phyloP scores from a whole-genome alignment of 305 asterid species.

The Withania somnifera region DNA sequence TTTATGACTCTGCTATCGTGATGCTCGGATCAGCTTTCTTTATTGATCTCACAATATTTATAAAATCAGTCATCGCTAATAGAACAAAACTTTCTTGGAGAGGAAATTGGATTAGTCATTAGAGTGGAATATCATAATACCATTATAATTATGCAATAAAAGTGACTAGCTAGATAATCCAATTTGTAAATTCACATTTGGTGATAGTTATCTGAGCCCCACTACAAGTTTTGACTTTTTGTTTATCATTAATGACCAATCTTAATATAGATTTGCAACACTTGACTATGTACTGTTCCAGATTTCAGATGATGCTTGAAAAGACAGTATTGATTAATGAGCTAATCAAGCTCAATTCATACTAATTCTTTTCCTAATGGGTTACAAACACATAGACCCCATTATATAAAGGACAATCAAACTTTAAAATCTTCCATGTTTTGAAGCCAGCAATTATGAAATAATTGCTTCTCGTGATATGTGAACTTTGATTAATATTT shows the following conservation, averaged over 20 bases:
- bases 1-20: no score
- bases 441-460: no score
- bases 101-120: no score
- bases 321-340: conserved; percentile 2
- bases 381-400: conserved; percentile 1
- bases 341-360: background rate
- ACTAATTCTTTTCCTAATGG: background rate
- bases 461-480: no score
- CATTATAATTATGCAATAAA: background rate
- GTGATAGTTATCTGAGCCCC: background rate
- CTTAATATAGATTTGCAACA: background rate
- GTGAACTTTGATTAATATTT: background rate
- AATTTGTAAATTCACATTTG: background rate
- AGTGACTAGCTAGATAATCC: background rate
- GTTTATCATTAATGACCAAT: background rate
- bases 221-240: background rate
- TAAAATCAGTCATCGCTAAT: no score
- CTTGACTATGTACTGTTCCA: background rate
- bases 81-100: no score
- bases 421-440: background rate
- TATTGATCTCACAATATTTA: no score
- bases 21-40: no score
- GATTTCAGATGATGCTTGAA: conserved; percentile 6
- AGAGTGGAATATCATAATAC: no score
- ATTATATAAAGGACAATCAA: background rate